phyloP scores from a whole-genome alignment of 441 rosid genomes.

The Adansonia gregorii region DNA sequence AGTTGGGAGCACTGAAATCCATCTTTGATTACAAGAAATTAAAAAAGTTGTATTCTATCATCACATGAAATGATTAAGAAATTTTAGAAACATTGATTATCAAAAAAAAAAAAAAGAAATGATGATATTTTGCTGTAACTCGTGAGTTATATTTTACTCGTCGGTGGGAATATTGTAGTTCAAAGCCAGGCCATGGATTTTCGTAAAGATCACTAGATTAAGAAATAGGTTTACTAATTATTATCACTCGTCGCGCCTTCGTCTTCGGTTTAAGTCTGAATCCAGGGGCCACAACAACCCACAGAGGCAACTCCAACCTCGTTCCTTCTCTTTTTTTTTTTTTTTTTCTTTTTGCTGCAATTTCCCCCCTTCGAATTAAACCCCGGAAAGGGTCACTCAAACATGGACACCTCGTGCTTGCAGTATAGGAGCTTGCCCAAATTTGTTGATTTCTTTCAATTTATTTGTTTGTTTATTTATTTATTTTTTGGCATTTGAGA shows the following conservation, averaged over 20 bases:
- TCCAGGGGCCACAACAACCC: neutral
- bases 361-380: too few species aligned
- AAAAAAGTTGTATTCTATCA: neutral
- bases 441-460: too few species aligned
- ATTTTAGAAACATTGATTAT: neutral
- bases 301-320: neutral
- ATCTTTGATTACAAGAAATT: neutral
- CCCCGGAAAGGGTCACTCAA: neutral
- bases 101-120: neutral
- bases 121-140: neutral
- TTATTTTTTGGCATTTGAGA: too few species aligned
- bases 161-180: constrained; percentile 8
- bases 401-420: too few species aligned
- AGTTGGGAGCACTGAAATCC: constrained; percentile 11
- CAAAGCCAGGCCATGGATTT: neutral
- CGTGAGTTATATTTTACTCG: neutral
- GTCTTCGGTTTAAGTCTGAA: neutral
- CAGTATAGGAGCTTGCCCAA: too few species aligned
- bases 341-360: neutral
- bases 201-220: neutral
- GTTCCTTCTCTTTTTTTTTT: neutral
- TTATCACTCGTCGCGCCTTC: neutral
- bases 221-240: neutral
- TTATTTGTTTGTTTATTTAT: too few species aligned
- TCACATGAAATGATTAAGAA: neutral